phyloP scores from a whole-genome alignment of 306 rosid genomes.

The peach (Prunus persica) region DNA sequence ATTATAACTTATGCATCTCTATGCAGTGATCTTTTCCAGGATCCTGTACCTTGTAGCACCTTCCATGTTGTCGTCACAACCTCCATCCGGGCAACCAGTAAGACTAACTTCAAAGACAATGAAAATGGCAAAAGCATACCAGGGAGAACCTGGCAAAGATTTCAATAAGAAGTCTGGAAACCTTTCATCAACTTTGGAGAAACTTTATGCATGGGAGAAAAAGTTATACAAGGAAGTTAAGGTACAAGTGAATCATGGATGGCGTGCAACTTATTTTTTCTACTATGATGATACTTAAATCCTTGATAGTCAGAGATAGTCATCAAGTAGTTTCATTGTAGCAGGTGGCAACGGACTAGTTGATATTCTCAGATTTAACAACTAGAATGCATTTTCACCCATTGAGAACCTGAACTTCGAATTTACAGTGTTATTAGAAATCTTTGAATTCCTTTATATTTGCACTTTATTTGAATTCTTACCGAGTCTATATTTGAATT shows the following conservation, averaged over 20 bases:
- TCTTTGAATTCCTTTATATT: background rate
- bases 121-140: constrained; percentile 69
- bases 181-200: constrained; percentile 82
- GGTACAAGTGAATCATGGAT: constrained; percentile 43
- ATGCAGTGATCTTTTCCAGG: constrained; percentile 71
- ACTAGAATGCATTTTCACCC: background rate
- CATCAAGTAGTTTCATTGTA: background rate
- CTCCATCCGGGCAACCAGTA: constrained; percentile 31
- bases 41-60: constrained; percentile 58
- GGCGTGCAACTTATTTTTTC: background rate
- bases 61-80: constrained; percentile 49
- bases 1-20: constrained; percentile 20
- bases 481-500: background rate
- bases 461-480: background rate
- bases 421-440: background rate
- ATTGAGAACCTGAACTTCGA: background rate
- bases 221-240: constrained; percentile 89
- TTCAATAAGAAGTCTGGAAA: constrained; percentile 48
- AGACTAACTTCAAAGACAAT: constrained; percentile 50
- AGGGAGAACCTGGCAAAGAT: constrained; percentile 56
- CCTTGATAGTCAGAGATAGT: background rate
- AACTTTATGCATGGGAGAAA: constrained; percentile 93
- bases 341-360: background rate
- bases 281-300: background rate
- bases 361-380: background rate